Percentiles rank a stretch among this genome's conserved stretches.
Conservation (phyloP, 257 asterid species). For the Solanum acaule region DNA sequence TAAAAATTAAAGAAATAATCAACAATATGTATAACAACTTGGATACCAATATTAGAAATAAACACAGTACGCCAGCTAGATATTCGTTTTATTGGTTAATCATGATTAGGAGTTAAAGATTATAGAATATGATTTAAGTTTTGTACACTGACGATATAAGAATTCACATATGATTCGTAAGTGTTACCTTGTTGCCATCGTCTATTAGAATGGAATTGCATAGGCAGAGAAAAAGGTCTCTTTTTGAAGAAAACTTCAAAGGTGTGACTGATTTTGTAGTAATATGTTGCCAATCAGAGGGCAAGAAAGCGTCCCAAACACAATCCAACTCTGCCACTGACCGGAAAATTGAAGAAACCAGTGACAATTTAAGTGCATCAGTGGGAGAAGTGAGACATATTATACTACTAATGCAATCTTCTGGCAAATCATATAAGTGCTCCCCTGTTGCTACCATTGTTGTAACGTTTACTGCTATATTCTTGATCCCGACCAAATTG, state of each 20-base stretch:
- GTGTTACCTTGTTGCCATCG: constrained; percentile 18
- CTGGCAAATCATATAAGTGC: constrained; percentile 11
- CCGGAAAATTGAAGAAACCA: constrained; percentile 8
- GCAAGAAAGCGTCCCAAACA: constrained; percentile 29
- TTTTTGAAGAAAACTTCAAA: constrained; percentile 18
- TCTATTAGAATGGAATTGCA: constrained; percentile 15
- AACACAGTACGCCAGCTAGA: too few species aligned
- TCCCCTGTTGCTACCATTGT: not conserved
- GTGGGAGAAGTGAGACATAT: constrained; percentile 20
- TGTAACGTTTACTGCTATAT: not conserved
- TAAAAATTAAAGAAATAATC: not conserved
- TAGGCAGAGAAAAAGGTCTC: constrained; percentile 7
- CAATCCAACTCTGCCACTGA: constrained; percentile 13
- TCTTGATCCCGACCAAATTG: fast-evolving
- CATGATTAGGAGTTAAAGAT: not conserved
- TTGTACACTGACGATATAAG: not conserved
- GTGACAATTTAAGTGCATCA: constrained; percentile 11
- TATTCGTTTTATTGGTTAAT: not conserved
- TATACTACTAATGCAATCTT: constrained; percentile 13
- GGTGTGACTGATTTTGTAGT: not conserved
- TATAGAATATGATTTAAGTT: not conserved
- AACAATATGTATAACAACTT: not conserved
- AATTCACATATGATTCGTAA: not conserved
- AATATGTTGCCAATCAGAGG: constrained; percentile 10
- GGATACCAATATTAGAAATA: not conserved